Percentiles rank a stretch among this genome's conserved stretches.
These are phyloP conservation scores for Coemansia sp. DNA, from an alignment of 192 early-diverging fungal genomes.

Conservation along the genomic window DNA sequence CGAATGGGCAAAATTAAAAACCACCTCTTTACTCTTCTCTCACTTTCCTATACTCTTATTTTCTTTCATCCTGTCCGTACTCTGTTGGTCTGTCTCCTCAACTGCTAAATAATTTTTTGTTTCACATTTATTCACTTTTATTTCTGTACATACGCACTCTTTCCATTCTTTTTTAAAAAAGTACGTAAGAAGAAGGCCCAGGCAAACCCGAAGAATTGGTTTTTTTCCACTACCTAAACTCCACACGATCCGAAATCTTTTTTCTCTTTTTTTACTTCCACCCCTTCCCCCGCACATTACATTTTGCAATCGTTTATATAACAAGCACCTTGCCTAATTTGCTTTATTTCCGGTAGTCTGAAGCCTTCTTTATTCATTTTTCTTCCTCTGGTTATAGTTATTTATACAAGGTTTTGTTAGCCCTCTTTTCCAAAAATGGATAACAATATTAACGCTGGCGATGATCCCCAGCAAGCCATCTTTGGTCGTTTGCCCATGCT, in stretches of 20 bases:
- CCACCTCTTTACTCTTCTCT: background rate
- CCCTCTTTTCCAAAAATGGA: background rate
- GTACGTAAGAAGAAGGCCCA: background rate
- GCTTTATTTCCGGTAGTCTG: background rate
- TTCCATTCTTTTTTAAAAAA: background rate
- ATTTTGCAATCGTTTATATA: background rate
- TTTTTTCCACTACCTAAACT: background rate
- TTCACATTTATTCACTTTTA: background rate
- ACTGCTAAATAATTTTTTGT: background rate
- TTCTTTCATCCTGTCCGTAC: background rate
- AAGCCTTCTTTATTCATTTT: background rate
- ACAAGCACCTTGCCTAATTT: conserved; percentile 3
- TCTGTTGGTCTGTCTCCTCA: background rate
- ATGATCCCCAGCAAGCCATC: background rate
- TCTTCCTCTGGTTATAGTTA: conserved; percentile 3
- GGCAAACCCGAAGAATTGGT: background rate
- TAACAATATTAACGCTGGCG: conserved; percentile 9
- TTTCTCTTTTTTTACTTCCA: background rate
- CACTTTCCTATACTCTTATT: background rate
- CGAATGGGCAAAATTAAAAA: background rate
- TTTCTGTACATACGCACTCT: background rate
- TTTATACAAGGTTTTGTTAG: background rate
- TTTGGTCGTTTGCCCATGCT: conserved; percentile 16
- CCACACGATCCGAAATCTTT: background rate
- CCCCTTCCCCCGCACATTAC: background rate